Percentiles rank a stretch among this genome's conserved stretches.
These are phyloP conservation scores for Eucalyptus cloeziana DNA, from an alignment of 345 rosid genomes.

Conservation along the genomic window DNA sequence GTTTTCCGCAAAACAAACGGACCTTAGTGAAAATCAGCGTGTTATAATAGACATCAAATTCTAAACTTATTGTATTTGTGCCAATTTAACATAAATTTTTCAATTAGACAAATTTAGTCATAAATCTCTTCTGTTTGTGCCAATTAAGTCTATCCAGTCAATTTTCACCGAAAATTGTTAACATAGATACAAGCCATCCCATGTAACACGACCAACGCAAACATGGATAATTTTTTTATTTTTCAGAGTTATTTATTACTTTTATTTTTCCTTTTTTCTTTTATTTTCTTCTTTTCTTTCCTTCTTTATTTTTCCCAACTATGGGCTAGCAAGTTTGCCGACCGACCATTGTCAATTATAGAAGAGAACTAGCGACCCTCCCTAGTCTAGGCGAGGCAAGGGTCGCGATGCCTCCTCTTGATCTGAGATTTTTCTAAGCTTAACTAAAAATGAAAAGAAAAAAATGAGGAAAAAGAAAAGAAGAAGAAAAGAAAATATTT, in stretches of 20 bases:
- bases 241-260: no score
- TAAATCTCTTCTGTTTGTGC: no score
- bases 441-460: no score
- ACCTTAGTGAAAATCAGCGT: no score
- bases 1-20: rapidly evolving
- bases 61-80: rapidly evolving
- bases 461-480: rapidly evolving
- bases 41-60: no score
- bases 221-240: no score
- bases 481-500: no score
- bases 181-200: rapidly evolving
- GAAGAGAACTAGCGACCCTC: rapidly evolving
- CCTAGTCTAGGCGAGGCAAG: background rate
- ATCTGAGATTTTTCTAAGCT: no score
- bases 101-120: rapidly evolving
- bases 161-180: rapidly evolving
- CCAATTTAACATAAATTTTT: no score
- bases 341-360: background rate
- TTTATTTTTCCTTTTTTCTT: no score
- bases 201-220: rapidly evolving
- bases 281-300: no score
- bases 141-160: no score
- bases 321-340: background rate
- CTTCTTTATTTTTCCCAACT: background rate
- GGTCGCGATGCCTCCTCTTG: background rate